Evolutionary conservation across 768 basidiomycete genomes (phyloP).

Genomic region (Lactifluus volemus): DNA sequence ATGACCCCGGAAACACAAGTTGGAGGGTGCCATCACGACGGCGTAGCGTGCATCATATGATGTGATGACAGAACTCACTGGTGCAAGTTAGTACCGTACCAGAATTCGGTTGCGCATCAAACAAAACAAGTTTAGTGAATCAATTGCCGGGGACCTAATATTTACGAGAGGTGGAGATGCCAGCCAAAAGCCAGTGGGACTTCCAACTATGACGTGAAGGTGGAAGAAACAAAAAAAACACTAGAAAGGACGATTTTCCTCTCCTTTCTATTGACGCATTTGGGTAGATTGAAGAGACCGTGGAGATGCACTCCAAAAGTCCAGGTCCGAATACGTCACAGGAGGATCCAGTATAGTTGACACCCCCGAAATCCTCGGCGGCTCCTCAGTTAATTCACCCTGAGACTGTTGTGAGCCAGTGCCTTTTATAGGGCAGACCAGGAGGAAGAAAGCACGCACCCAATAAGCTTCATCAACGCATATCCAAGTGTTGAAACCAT

Average conservation of each 20-base stretch:
- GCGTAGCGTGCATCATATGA: background rate
- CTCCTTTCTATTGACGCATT: background rate
- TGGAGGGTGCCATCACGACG: background rate
- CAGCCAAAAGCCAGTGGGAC: background rate
- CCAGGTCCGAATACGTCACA: background rate
- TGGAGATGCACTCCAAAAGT: background rate
- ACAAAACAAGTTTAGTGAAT: background rate
- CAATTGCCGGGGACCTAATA: background rate
- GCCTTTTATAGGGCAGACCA: background rate
- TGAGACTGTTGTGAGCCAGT: background rate
- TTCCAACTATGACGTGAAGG: background rate
- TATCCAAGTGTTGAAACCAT: slow-evolving; percentile 84
- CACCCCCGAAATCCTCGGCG: background rate
- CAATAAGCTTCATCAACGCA: slow-evolving; percentile 60
- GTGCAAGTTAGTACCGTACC: background rate
- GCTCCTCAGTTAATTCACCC: background rate
- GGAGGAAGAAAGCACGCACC: slow-evolving; percentile 36
- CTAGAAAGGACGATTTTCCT: background rate
- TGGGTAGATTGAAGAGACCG: slow-evolving; percentile 8
- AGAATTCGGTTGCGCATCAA: background rate
- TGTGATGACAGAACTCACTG: background rate
- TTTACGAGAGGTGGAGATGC: background rate
- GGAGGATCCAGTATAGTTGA: background rate
- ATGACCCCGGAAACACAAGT: background rate
- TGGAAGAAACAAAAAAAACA: background rate